Percentiles rank a stretch among this genome's conserved stretches.
Conservation (phyloP, 768 basidiomycete genomes). For the Amanita thiersii region DNA sequence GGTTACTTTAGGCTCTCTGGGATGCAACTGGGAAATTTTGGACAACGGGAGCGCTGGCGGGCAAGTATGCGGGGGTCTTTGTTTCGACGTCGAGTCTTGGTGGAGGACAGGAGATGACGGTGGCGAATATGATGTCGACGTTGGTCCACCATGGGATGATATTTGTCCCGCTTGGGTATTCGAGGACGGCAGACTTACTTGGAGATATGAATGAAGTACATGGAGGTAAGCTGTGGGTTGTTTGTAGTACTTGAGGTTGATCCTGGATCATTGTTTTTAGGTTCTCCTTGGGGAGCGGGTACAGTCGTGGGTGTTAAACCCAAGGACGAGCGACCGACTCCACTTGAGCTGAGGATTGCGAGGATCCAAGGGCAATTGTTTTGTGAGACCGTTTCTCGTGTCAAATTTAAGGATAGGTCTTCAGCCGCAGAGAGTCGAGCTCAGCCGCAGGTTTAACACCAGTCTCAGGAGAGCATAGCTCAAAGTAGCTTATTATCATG, state of each 20-base stretch:
- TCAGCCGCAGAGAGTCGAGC: too few relatives aligned
- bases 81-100: slow-evolving; percentile 59
- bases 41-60: slow-evolving; percentile 44
- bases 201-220: slow-evolving; percentile 42
- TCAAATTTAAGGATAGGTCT: slow-evolving; percentile 23
- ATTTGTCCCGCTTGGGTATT: slow-evolving; percentile 31
- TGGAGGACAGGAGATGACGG: slow-evolving; percentile 63
- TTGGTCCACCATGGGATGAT: slow-evolving; percentile 55
- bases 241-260: not conserved
- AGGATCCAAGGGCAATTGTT: slow-evolving; percentile 50
- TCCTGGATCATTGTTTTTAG: slow-evolving; percentile 32
- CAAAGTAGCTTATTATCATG: too few relatives aligned
- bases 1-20: slow-evolving; percentile 70
- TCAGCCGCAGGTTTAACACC: too few relatives aligned
- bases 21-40: slow-evolving; percentile 66
- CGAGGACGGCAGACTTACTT: slow-evolving; percentile 19
- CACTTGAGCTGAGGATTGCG: slow-evolving; percentile 51
- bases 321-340: slow-evolving; percentile 50
- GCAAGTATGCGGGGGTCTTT: slow-evolving; percentile 66
- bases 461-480: too few relatives aligned
- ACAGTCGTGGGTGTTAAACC: slow-evolving; percentile 42
- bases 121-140: slow-evolving; percentile 36
- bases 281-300: slow-evolving; percentile 79
- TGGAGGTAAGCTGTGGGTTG: slow-evolving; percentile 39
- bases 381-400: slow-evolving; percentile 38